Conservation (phyloP, 306 rosid genomes). For the Sphenostylis stenocarpa region DNA sequence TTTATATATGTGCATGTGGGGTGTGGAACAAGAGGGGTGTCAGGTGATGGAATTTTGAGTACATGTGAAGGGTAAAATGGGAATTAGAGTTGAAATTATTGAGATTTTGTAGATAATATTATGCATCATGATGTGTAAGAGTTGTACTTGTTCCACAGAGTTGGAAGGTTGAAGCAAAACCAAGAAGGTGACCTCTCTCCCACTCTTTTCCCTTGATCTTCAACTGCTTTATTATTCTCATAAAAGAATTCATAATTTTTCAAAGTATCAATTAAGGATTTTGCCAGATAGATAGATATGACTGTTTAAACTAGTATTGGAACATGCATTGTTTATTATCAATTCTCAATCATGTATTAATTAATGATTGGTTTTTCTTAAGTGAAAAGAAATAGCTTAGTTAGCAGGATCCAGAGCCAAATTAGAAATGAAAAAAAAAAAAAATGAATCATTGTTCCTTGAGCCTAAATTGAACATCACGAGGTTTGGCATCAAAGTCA, state of each 20-base stretch:
- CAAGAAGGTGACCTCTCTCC: slow-evolving; percentile 88
- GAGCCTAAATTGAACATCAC: background rate
- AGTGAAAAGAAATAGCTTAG: background rate
- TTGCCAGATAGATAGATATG: background rate
- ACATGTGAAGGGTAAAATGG: slow-evolving; percentile 43
- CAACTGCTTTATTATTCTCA: slow-evolving; percentile 26
- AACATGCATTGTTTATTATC: background rate
- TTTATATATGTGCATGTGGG: slow-evolving; percentile 45
- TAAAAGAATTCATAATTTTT: background rate
- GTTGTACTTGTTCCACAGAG: slow-evolving; percentile 58
- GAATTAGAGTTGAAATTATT: slow-evolving; percentile 22
- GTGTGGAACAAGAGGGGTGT: slow-evolving; percentile 32
- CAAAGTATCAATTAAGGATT: background rate
- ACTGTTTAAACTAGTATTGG: background rate
- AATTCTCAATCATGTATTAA: background rate
- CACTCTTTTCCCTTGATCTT: slow-evolving; percentile 42
- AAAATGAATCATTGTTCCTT: background rate
- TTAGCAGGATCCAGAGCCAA: background rate
- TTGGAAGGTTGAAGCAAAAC: slow-evolving; percentile 82
- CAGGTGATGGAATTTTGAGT: slow-evolving; percentile 23
- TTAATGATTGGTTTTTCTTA: background rate
- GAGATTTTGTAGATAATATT: slow-evolving; percentile 40
- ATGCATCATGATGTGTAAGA: slow-evolving; percentile 35
- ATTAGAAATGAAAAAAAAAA: background rate
- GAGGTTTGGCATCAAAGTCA: background rate